These are phyloP conservation scores for Powellomyces hirtus DNA, from an alignment of 192 early-diverging fungal genomes.

Conservation along the genomic window DNA sequence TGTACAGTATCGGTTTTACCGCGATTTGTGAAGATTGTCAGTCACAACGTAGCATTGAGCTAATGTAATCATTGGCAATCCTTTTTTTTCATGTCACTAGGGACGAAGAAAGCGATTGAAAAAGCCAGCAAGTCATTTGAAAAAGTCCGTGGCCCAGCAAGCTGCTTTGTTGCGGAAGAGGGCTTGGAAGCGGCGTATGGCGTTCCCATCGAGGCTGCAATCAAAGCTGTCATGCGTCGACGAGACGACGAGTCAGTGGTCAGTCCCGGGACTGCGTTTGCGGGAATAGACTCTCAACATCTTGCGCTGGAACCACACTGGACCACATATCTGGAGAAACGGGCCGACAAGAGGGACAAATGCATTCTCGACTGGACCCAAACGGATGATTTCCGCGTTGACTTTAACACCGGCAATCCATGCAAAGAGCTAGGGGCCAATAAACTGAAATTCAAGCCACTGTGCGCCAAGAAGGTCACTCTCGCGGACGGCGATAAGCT, in stretches of 20 bases:
- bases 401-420: too few relatives aligned
- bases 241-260: too few relatives aligned
- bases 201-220: neutral
- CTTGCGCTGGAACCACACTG: neutral
- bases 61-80: neutral
- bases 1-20: neutral
- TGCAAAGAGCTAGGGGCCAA: too few relatives aligned
- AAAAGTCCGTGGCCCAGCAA: neutral
- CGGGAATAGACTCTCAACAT: too few relatives aligned
- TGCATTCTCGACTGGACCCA: neutral
- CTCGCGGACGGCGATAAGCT: too few relatives aligned
- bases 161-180: neutral
- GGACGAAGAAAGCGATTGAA: neutral
- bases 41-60: neutral
- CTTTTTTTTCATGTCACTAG: neutral
- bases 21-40: too few relatives aligned
- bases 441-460: too few relatives aligned
- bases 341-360: neutral
- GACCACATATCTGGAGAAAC: neutral
- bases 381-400: neutral
- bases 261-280: too few relatives aligned
- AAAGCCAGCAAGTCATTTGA: neutral
- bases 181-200: neutral
- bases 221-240: neutral
- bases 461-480: too few relatives aligned